Percentiles rank a stretch among this genome's conserved stretches.
Conservation (phyloP, 176 grass and related monocot genomes). For the Secale cereale region DNA sequence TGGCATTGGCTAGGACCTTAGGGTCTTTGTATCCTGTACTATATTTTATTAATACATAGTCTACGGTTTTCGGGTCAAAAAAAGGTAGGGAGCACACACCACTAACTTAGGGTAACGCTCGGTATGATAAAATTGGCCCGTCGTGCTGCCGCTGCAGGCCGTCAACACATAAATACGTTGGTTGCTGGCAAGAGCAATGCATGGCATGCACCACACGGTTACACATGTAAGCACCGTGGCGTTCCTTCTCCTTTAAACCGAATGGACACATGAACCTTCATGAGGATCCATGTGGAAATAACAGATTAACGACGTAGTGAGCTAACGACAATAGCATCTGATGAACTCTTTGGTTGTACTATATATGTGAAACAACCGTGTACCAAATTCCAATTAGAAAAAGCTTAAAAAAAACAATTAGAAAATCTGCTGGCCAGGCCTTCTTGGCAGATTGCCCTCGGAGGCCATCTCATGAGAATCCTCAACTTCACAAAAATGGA, state of each 20-base stretch:
- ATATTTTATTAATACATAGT: too few relatives aligned
- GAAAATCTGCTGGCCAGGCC: background rate
- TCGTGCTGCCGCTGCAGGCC: background rate
- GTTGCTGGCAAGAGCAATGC: background rate
- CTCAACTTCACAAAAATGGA: background rate
- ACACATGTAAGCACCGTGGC: too few relatives aligned
- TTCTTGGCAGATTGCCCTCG: background rate
- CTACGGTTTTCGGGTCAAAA: too few relatives aligned
- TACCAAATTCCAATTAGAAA: background rate
- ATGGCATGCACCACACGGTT: background rate
- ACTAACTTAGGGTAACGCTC: too few relatives aligned
- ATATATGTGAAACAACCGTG: background rate
- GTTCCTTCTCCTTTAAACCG: too few relatives aligned
- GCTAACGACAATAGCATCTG: background rate
- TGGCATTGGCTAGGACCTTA: too few relatives aligned
- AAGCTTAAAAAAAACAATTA: background rate
- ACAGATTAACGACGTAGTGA: background rate
- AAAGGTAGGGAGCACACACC: too few relatives aligned
- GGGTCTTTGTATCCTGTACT: too few relatives aligned
- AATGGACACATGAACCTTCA: background rate
- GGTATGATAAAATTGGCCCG: too few relatives aligned
- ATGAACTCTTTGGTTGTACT: background rate
- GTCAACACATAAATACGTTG: background rate
- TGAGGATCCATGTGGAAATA: background rate
- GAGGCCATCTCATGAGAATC: background rate